Conservation (phyloP, 78 protist genomes). For the Guillardia theta region DNA sequence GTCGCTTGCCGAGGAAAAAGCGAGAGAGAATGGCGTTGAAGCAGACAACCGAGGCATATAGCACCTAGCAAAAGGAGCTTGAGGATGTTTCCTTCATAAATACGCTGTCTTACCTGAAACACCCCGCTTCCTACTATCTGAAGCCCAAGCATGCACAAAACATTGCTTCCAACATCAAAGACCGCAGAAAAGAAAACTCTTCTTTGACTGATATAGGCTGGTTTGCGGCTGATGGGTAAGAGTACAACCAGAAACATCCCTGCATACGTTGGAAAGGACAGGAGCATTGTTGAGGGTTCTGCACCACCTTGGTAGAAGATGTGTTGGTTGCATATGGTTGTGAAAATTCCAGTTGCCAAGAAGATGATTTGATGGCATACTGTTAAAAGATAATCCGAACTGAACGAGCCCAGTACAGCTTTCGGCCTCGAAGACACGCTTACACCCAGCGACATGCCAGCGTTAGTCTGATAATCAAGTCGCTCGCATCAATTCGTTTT, state of each 20-base stretch:
- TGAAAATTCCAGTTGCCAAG: neutral
- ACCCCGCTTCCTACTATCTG: neutral
- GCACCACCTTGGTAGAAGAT: neutral
- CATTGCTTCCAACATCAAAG: neutral
- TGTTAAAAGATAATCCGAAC: too few species aligned
- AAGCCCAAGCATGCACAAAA: neutral
- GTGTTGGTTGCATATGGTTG: neutral
- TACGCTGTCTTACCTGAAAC: neutral
- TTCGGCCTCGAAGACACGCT: too few species aligned
- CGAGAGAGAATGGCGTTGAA: neutral
- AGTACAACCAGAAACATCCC: neutral
- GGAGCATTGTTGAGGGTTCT: neutral
- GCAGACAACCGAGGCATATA: neutral
- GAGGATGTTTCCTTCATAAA: too few species aligned
- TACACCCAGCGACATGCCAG: too few species aligned
- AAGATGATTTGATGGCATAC: too few species aligned
- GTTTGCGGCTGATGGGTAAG: neutral
- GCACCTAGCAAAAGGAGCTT: too few species aligned
- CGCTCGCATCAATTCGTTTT: too few species aligned
- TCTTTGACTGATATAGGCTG: neutral
- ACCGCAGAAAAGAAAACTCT: neutral
- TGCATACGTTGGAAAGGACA: neutral
- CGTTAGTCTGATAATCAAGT: too few species aligned
- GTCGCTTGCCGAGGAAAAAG: neutral
- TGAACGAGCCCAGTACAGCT: too few species aligned